Conservation (phyloP, 495 filamentous ascomycete species). For the Xylaria intraflava region DNA sequence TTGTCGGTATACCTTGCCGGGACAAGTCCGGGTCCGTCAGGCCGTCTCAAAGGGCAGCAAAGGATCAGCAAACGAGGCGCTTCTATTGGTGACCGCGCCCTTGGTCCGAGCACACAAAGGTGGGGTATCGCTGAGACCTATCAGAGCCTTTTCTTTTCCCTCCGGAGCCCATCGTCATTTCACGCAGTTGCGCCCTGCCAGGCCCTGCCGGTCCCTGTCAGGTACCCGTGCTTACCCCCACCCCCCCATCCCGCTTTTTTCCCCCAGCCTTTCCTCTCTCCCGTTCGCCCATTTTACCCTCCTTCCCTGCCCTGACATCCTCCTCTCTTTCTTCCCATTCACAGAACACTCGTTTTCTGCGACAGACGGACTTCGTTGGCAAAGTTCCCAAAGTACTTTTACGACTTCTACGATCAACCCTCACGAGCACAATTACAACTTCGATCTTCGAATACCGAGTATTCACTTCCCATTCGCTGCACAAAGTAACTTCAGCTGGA, state of each 20-base stretch:
- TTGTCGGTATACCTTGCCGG: background rate
- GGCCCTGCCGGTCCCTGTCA: no score
- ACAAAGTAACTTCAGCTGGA: background rate
- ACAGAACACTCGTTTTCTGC: constrained; percentile 6
- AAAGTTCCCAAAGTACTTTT: constrained; percentile 3
- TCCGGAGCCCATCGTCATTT: constrained; percentile 6
- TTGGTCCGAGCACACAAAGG: background rate
- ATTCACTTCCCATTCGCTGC: constrained; percentile 6
- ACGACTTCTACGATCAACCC: constrained; percentile 9
- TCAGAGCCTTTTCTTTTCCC: constrained; percentile 2
- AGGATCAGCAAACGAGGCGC: background rate
- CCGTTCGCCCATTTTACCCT: no score
- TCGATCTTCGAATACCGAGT: constrained; percentile 7
- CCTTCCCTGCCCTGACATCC: background rate
- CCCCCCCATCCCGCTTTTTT: background rate
- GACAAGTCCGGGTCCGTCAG: no score
- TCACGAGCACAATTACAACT: background rate
- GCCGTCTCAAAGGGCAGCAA: constrained; percentile 7
- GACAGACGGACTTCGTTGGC: constrained; percentile 16
- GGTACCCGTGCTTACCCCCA: constrained; percentile 8
- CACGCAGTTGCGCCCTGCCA: no score
- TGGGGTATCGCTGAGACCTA: background rate
- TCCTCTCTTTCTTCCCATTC: background rate
- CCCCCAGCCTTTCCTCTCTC: background rate
- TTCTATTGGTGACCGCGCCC: background rate